Percentiles rank a stretch among this genome's conserved stretches.
Evolutionary conservation across 768 basidiomycete species (phyloP).

Genomic region (Mycena floridula): DNA sequence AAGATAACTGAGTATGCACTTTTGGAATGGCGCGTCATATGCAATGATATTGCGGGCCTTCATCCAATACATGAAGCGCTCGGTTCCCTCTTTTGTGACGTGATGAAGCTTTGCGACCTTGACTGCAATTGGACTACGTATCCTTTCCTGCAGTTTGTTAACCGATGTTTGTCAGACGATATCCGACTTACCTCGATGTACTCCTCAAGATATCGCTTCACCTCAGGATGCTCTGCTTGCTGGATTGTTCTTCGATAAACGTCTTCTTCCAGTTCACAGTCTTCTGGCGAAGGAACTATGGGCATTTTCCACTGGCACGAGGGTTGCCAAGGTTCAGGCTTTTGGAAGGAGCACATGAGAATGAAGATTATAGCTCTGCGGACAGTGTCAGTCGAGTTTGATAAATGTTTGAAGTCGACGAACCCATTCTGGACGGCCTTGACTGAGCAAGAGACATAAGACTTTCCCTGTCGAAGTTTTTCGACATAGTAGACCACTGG

Average conservation of each 20-base stretch:
- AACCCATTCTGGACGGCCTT: slow-evolving; percentile 51
- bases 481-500: slow-evolving; percentile 81
- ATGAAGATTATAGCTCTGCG: slow-evolving; percentile 47
- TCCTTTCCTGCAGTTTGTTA: slow-evolving; percentile 54
- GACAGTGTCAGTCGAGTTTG: slow-evolving; percentile 20
- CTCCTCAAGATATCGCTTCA: too few relatives aligned
- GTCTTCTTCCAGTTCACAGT: slow-evolving; percentile 57
- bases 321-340: slow-evolving; percentile 72
- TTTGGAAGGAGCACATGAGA: slow-evolving; percentile 78
- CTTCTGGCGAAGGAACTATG: slow-evolving; percentile 45
- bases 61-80: slow-evolving; percentile 74
- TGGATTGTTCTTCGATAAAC: too few relatives aligned
- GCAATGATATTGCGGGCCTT: slow-evolving; percentile 60
- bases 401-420: slow-evolving; percentile 26
- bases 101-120: slow-evolving; percentile 44
- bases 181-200: too few relatives aligned
- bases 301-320: slow-evolving; percentile 67
- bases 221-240: too few relatives aligned
- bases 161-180: too few relatives aligned
- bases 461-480: slow-evolving; percentile 64
- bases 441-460: slow-evolving; percentile 63
- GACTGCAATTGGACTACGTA: slow-evolving; percentile 62
- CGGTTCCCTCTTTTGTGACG: slow-evolving; percentile 36
- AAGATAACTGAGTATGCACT: slow-evolving; percentile 78
- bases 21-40: slow-evolving; percentile 71